These are phyloP conservation scores for Penicillium sclerotigenum DNA, from an alignment of 2,329 filamentous ascomycete species.

Conservation along the genomic window DNA sequence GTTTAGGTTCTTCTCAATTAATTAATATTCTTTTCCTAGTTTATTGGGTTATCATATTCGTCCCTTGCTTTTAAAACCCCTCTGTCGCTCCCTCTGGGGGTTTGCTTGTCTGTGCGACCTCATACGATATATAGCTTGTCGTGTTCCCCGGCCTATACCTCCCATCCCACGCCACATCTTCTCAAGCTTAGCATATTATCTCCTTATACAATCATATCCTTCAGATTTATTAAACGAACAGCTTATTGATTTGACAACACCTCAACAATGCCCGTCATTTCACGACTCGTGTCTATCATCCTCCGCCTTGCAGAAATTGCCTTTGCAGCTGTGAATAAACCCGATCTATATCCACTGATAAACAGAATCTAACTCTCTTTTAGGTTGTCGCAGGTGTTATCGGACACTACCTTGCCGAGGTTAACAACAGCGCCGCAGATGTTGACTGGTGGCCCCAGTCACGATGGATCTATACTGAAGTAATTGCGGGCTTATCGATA, in stretches of 20 bases:
- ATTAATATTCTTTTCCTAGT: background rate
- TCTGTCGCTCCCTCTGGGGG: constrained; percentile 9
- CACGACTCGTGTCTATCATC: constrained; percentile 55
- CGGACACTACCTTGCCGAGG: constrained; percentile 60
- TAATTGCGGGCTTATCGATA: constrained; percentile 67
- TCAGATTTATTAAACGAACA: background rate
- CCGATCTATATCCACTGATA: background rate
- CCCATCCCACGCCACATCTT: background rate
- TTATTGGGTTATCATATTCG: background rate
- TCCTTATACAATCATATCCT: background rate
- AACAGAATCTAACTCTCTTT: constrained; percentile 12
- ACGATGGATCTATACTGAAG: constrained; percentile 72
- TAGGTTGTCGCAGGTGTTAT: constrained; percentile 64
- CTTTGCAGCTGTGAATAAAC: constrained; percentile 61
- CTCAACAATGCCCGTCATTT: constrained; percentile 49
- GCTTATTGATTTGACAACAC: background rate
- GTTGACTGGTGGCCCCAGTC: constrained; percentile 55
- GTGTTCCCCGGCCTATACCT: constrained; percentile 2
- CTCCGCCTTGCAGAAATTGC: constrained; percentile 63
- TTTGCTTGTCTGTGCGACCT: constrained; percentile 15
- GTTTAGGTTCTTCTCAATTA: background rate
- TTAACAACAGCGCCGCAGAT: constrained; percentile 25
- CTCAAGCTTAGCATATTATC: background rate
- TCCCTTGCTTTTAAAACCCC: constrained; percentile 20
- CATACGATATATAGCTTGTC: constrained; percentile 15